Evolutionary conservation across 306 rosid genomes (phyloP).

Genomic region (Argentina anserina): DNA sequence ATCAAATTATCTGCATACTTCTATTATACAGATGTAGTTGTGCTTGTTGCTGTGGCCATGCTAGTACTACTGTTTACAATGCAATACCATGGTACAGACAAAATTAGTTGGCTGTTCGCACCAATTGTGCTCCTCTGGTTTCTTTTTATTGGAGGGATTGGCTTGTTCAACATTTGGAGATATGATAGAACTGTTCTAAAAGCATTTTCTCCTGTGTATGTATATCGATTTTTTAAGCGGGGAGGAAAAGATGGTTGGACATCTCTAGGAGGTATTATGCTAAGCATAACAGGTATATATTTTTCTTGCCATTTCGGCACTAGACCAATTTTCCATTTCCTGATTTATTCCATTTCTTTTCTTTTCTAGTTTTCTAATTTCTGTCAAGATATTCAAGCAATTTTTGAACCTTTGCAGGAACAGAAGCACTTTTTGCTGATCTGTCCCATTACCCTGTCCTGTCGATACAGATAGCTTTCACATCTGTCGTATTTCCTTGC

Average conservation of each 20-base stretch:
- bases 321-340: not conserved
- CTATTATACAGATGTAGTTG: constrained; percentile 60
- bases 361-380: no score
- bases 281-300: constrained; percentile 96
- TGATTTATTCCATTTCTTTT: not conserved
- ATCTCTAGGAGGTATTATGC: constrained; percentile 94
- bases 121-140: constrained; percentile 91
- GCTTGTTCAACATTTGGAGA: constrained; percentile 77
- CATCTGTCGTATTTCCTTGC: constrained; percentile 64
- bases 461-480: constrained; percentile 63
- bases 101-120: constrained; percentile 96
- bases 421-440: constrained; percentile 71
- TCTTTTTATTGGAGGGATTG: constrained; percentile 87
- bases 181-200: constrained; percentile 58
- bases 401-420: constrained; percentile 51
- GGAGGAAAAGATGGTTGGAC: constrained; percentile 74
- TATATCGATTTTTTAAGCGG: constrained; percentile 61
- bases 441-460: constrained; percentile 63
- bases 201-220: constrained; percentile 79
- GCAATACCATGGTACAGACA: constrained; percentile 93
- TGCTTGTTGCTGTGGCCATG: constrained; percentile 75
- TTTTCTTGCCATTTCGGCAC: no score
- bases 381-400: no score
- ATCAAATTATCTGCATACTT: not conserved
- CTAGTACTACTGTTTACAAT: constrained; percentile 74